A percentile compares a stretch with the other conserved stretches of the same genome.
These are phyloP conservation scores for Wallacemonas rigidus DNA, from an alignment of 208 protist genomes.

Conservation along the genomic window DNA sequence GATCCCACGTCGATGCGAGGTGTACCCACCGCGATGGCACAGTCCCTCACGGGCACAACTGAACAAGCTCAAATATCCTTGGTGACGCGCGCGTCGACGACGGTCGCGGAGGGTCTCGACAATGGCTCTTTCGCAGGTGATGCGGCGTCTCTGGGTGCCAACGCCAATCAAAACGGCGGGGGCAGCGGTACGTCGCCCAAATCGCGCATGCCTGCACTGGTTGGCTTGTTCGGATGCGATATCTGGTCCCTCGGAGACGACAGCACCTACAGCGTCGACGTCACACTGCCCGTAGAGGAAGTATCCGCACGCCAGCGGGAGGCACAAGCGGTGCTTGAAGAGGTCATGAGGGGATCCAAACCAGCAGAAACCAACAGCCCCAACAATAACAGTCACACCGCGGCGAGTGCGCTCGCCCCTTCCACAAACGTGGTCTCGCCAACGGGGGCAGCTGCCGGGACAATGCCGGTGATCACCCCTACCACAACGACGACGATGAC, in stretches of 20 bases:
- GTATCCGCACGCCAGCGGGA: constrained; percentile 1
- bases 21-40: background rate
- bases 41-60: background rate
- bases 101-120: no score
- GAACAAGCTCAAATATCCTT: no score
- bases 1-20: background rate
- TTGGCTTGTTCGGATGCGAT: constrained; percentile 50
- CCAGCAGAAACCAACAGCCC: background rate
- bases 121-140: no score
- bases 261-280: constrained; percentile 29
- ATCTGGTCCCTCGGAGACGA: constrained; percentile 32
- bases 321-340: constrained; percentile 10
- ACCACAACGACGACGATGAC: no score
- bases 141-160: background rate
- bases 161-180: background rate
- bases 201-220: constrained; percentile 19
- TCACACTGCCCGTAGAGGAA: constrained; percentile 5
- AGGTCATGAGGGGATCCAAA: background rate
- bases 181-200: background rate
- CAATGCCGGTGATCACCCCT: no score
- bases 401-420: no score
- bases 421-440: no score
- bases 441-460: no score
- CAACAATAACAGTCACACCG: no score
- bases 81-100: no score